Evolutionary conservation across 352 stramenopile species (phyloP), one percentile per base, ranked within the genome.

Genomic region (Blastocystis sp.): DNA sequence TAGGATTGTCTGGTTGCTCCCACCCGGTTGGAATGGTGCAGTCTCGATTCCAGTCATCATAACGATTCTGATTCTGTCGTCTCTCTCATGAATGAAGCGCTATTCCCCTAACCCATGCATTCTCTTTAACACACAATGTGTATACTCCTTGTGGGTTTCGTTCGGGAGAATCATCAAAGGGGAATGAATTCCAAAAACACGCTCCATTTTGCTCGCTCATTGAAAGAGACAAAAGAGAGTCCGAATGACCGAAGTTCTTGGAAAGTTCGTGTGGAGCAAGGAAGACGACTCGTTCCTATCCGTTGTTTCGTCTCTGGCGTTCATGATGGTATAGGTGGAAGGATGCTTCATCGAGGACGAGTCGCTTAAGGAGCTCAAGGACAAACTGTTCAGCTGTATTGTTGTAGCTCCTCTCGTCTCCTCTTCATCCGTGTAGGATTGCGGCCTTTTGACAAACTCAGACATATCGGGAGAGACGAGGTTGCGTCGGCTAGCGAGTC

Each of bases 381-480:
- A 85, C 6, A 51, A 51, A 2, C 31, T 66, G 6, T 85, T 55
- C 66, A 63, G 66, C 29, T 67, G 41, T n/a, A 50, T 85, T 37
- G 13, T 85, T 1, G 74, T 69, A 60, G 1, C 4, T 59, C 21
- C 13, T n/a, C 29, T 1, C 16, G 39, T 63, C 0, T 35, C 24
- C 37, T 26, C 45, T 9, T n/a, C 6, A 31, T 37, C 50, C 10
- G 2, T 21, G 74, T 85, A 85, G 74, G 74, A 85, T 45, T 51
- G 50, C 10, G 74, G 74, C 26, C 31, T 85, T 10, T 26, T 85
- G 16, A 85, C 74, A 67, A 69, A 69, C 51, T 39, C 45, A 69
- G 74, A 85, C 37, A 85, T 85, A 59, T 85, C 74, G 19, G 74
- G 74, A 55, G 74, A 85, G 16, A 85, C 74, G 35, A 51, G 50